Evolutionary conservation across 495 filamentous ascomycete species (phyloP).

Genomic region (Penicillium crystallinum): DNA sequence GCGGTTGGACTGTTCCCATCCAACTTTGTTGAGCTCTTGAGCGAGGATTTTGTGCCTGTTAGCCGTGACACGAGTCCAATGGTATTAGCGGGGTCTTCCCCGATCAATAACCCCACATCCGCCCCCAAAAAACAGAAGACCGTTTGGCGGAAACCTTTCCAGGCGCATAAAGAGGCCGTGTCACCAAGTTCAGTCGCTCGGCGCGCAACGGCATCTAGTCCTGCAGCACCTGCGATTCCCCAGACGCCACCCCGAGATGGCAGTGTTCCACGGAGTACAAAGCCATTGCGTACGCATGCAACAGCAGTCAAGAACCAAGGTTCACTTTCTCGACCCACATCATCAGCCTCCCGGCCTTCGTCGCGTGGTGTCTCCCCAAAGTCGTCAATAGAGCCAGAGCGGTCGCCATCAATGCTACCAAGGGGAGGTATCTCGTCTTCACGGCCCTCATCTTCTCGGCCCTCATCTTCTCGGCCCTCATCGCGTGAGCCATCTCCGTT

Average conservation of each 20-base stretch:
- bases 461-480: constrained; percentile 24
- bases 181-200: constrained; percentile 38
- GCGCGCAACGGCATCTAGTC: constrained; percentile 26
- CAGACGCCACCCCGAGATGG: constrained; percentile 46
- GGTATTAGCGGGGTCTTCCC: constrained; percentile 30
- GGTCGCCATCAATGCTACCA: constrained; percentile 28
- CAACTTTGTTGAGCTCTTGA: constrained; percentile 90
- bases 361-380: constrained; percentile 29
- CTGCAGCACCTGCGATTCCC: constrained; percentile 38
- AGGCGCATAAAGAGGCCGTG: constrained; percentile 49
- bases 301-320: constrained; percentile 34
- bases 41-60: constrained; percentile 74
- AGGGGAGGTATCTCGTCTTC: constrained; percentile 21
- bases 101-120: constrained; percentile 43
- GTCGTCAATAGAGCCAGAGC: constrained; percentile 21
- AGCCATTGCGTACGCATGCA: constrained; percentile 38
- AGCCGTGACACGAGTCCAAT: constrained; percentile 75
- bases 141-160: constrained; percentile 49
- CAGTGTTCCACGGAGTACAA: constrained; percentile 28
- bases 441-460: too few species aligned
- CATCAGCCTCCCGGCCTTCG: constrained; percentile 24
- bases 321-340: constrained; percentile 29
- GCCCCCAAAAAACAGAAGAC: constrained; percentile 47
- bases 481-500: constrained; percentile 35
- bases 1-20: constrained; percentile 92